Base-by-base conservation (phyloP, 2,329 filamentous ascomycete genomes). In the Nemania sp. region DNA sequence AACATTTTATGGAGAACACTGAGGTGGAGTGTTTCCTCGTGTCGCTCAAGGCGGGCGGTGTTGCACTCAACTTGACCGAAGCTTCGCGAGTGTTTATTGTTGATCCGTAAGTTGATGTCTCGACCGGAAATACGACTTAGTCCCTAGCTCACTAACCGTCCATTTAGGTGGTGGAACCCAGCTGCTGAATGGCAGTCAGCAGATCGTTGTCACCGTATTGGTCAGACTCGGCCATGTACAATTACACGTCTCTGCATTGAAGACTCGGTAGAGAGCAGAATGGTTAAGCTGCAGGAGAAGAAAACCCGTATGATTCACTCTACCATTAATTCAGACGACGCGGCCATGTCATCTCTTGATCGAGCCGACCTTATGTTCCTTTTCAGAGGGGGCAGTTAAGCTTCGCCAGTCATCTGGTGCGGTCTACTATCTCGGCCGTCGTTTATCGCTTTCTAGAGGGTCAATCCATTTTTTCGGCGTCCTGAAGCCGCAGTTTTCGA, bases 111-210 rank as follows among this genome's bases (percentile, higher is more conserved):
- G 89, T 87, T 37, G 36, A 28, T 17, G 31, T 22, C 5, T 17
- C 1, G 15, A 17, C 33, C 7, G 14, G 19, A 6, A 11, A 17
- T 2, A 12, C 9, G 9, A 28, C 14, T 6, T n/a, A 14, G n/a
- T 26, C 17, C 20, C 7, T 6, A 19, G 17, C 2, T 15, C 34
- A 43, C 37, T 47, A 40, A 44, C 46, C 71, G 47, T 75, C 33
- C 36, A 46, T 15, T 22, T 54, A 91, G 89, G 63, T 97, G 94
- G 94, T 99, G 94, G 94, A 97, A 97, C 64, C 94, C 94, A n/a
- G 92, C 92, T n/a, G 93, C 93, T 0, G 94, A 99, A 75, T 99
- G 94, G 94, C 94, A 99, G 74, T 94, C 89, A 57, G 94, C 94
- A 2, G 94, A 99, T 70, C 83, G 90, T 61, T 91, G 89, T 68